phyloP scores from a whole-genome alignment of 2,329 filamentous ascomycete genomes.

The Phaeoacremonium minimum region DNA sequence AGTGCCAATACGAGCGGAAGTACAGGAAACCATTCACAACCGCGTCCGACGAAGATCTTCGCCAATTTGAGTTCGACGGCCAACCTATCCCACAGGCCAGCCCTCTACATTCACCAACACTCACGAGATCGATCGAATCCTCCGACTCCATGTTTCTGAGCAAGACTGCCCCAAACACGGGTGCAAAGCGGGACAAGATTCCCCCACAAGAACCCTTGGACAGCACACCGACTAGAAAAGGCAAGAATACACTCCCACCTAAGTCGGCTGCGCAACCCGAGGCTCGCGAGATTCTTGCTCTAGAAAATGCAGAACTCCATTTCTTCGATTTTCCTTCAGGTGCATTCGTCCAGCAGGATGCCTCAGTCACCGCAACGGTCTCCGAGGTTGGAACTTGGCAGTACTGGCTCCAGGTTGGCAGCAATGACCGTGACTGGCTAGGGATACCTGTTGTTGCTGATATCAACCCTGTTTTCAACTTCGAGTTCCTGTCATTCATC shows the following conservation, averaged over 20 bases:
- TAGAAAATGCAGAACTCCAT: conserved; percentile 80
- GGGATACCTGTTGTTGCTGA: conserved; percentile 82
- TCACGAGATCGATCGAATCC: conserved; percentile 51
- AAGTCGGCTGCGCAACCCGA: conserved; percentile 64
- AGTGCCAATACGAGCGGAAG: conserved; percentile 98
- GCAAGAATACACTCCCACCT: conserved; percentile 31
- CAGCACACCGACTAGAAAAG: conserved; percentile 23
- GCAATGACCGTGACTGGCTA: conserved; percentile 75
- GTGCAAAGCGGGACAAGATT: conserved; percentile 34
- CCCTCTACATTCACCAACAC: conserved; percentile 54
- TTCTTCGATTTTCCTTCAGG: conserved; percentile 87
- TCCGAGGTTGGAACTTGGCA: conserved; percentile 87
- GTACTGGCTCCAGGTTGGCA: conserved; percentile 88
- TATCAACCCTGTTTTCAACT: conserved; percentile 98
- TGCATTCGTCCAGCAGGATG: conserved; percentile 78
- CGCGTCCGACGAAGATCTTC: conserved; percentile 76
- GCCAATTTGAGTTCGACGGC: conserved; percentile 75
- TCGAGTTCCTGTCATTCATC: conserved; percentile 97
- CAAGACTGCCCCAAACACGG: conserved; percentile 40
- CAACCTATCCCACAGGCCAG: conserved; percentile 62
- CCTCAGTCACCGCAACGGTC: conserved; percentile 71
- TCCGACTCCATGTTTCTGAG: conserved; percentile 52
- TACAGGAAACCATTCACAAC: conserved; percentile 75
- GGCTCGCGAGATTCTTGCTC: conserved; percentile 66
- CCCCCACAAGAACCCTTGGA: conserved; percentile 14